These are phyloP conservation scores for Rubia yunnanensis DNA, from an alignment of 257 asterid genomes.

Conservation along the genomic window DNA sequence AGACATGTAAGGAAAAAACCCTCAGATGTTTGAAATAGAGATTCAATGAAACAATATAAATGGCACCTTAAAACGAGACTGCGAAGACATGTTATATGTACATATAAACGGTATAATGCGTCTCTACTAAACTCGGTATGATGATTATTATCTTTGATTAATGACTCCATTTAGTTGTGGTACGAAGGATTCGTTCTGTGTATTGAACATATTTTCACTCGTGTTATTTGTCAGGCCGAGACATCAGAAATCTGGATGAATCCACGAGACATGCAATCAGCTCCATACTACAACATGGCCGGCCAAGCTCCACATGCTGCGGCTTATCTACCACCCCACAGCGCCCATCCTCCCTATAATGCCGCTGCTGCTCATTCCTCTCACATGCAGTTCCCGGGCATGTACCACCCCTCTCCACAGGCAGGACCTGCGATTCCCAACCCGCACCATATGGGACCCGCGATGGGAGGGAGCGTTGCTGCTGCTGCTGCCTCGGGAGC, in stretches of 20 bases:
- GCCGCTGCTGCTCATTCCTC: constrained; percentile 79
- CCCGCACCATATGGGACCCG: constrained; percentile 74
- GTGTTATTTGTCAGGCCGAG: constrained; percentile 50
- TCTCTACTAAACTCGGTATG: no score
- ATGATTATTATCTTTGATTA: no score
- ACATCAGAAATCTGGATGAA: constrained; percentile 94
- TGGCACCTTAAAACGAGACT: no score
- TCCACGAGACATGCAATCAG: constrained; percentile 77
- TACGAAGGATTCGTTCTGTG: no score
- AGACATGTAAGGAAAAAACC: no score
- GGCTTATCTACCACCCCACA: constrained; percentile 70
- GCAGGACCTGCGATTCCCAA: constrained; percentile 54
- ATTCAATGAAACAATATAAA: no score
- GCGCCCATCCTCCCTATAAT: constrained; percentile 70
- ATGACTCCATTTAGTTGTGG: no score
- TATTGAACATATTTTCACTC: background rate
- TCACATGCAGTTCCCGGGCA: constrained; percentile 82
- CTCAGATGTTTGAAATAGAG: no score
- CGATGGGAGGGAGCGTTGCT: constrained; percentile 66
- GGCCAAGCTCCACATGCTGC: constrained; percentile 84
- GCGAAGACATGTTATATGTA: no score
- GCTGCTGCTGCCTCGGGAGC: constrained; percentile 76
- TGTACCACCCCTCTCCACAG: constrained; percentile 70
- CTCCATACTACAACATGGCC: constrained; percentile 73
- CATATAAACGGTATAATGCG: no score